phyloP scores from a whole-genome alignment of 2,329 filamentous ascomycete species.

The Hypoxylon sp. region DNA sequence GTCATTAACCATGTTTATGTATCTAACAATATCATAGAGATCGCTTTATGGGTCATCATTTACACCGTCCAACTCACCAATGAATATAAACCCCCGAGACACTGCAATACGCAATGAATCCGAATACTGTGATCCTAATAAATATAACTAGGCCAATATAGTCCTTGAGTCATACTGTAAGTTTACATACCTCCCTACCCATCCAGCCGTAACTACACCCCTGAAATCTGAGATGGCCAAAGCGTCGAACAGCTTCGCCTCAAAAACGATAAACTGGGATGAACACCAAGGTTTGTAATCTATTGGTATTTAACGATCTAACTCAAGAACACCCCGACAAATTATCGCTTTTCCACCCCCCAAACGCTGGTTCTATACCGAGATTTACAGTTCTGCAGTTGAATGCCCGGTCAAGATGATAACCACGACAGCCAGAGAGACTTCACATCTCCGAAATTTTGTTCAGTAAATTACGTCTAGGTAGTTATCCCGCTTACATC shows the following conservation, averaged over 20 bases:
- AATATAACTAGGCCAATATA: neutral
- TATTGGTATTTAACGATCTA: conserved; percentile 4
- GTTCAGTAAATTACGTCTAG: neutral
- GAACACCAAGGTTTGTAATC: neutral
- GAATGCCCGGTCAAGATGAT: neutral
- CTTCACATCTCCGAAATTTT: conserved; percentile 6
- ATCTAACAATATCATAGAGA: neutral
- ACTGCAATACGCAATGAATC: neutral
- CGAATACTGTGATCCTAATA: neutral
- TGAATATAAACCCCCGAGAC: neutral
- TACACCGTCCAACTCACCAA: neutral
- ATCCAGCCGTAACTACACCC: neutral
- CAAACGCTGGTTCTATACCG: neutral
- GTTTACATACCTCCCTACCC: neutral
- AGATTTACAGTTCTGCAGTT: conserved; percentile 14
- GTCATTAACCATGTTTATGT: neutral
- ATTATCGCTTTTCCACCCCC: neutral
- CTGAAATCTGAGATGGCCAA: neutral
- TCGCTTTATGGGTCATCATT: neutral
- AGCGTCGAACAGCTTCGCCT: neutral
- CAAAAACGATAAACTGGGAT: neutral
- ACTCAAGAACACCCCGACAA: neutral
- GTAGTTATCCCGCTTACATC: conserved; percentile 47
- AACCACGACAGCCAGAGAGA: conserved; percentile 6
- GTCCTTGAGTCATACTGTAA: neutral